Evolutionary conservation across 2,329 filamentous ascomycete genomes (phyloP).

Genomic region (Curvularia hawaiiensis): DNA sequence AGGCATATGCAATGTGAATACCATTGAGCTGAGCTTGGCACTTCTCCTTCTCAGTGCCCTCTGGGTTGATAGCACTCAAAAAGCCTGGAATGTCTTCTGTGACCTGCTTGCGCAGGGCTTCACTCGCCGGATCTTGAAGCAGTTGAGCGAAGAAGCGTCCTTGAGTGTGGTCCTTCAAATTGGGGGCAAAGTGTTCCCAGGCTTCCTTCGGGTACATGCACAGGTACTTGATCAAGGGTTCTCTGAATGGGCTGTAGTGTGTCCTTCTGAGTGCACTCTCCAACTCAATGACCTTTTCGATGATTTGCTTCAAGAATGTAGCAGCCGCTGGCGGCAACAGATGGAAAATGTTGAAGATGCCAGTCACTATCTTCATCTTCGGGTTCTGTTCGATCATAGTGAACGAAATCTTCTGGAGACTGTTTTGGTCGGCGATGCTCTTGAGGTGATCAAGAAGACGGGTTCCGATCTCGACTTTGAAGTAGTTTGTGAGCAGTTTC

Average conservation of each 20-base stretch:
- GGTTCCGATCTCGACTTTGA: slow-evolving; percentile 97
- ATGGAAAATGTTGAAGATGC: slow-evolving; percentile 96
- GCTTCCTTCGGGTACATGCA: slow-evolving; percentile 91
- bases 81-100: slow-evolving; percentile 75
- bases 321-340: slow-evolving; percentile 90
- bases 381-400: slow-evolving; percentile 90
- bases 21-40: slow-evolving; percentile 85
- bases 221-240: slow-evolving; percentile 88
- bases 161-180: slow-evolving; percentile 82
- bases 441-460: slow-evolving; percentile 94
- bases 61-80: slow-evolving; percentile 68
- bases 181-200: slow-evolving; percentile 78
- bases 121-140: slow-evolving; percentile 75
- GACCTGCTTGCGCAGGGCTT: slow-evolving; percentile 74
- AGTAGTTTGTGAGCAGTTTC: slow-evolving; percentile 94
- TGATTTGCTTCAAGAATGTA: slow-evolving; percentile 86
- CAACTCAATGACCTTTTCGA: slow-evolving; percentile 87
- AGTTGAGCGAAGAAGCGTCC: slow-evolving; percentile 92
- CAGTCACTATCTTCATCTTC: slow-evolving; percentile 92
- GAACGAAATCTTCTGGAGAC: slow-evolving; percentile 90
- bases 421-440: slow-evolving; percentile 78
- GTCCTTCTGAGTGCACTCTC: slow-evolving; percentile 86
- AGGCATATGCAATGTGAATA: slow-evolving; percentile 81
- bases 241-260: slow-evolving; percentile 87
- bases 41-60: slow-evolving; percentile 66